Base-by-base conservation (phyloP, 805 yeast genomes). In the Maudiozyma bulderi region DNA sequence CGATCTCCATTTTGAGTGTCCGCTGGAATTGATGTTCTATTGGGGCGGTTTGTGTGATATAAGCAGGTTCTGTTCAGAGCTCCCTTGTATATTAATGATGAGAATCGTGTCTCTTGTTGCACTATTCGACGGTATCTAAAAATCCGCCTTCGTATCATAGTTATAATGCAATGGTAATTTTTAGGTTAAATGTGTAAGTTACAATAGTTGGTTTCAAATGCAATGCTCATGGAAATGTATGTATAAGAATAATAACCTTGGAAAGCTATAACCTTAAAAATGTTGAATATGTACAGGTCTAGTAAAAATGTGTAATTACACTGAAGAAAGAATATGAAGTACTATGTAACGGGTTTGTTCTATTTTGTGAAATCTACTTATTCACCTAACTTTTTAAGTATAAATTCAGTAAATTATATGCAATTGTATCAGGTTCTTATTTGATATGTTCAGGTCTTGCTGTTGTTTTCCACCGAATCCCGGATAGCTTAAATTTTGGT, bases 61-160 rank as follows among this genome's bases (percentile, higher is more conserved):
- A 13, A 15, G 14, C 38, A 35, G 13, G 38, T 35, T 5, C 14
- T 35, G 20, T 13, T 35, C 14, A 35, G 7, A 11, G 38, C 15
- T 35, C 8, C n/a, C n/a, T n/a, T 35, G 14, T 35, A n/a, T 13
- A 35, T 6, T 8, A 35, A 35, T 6, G 14, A 5, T 35, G 15
- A 8, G 13, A 35, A n/a, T 35, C 38, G 6, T 9, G 38, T 35
- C 38, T 35, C 15, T 35, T n/a, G 38, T 5, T 35, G 13, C n/a
- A 35, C 13, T 35, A 35, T 46, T 26, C 33, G 14, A 10, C 29
- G 40, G 28, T 15, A 33, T 40, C 44, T 35, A 8, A 46, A 20
- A 29, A 46, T 28, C 34, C 43, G 42, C 29, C 48, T 46, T 40
- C 44, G 43, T 46, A 46, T 46, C 48, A 46, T 46, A 13, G 9